Evolutionary conservation across 1,284 basidiomycete genomes (phyloP).

Genomic region (Pseudozyma hubeiensis): DNA sequence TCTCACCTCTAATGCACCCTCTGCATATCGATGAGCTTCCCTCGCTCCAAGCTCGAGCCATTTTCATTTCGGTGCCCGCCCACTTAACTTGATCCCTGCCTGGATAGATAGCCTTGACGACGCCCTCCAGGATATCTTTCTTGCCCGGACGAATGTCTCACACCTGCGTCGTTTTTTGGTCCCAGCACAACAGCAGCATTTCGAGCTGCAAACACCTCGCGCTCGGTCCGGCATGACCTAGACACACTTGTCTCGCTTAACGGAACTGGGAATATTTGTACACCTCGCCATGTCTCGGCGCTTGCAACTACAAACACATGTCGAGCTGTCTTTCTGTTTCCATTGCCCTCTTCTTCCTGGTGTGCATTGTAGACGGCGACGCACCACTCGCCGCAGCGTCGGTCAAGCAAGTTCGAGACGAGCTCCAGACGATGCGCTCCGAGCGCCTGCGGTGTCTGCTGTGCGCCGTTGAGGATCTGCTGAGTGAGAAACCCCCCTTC

Average conservation of each 20-base stretch:
- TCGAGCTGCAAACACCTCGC: neutral
- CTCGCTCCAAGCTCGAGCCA: neutral
- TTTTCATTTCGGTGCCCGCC: neutral
- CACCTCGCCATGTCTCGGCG: constrained; percentile 6
- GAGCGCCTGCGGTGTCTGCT: no score
- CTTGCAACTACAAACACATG: constrained; percentile 20
- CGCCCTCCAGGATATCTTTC: no score
- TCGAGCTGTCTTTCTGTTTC: no score
- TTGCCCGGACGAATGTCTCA: neutral
- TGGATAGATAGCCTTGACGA: no score
- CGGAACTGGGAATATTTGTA: constrained; percentile 8
- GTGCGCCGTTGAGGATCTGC: no score
- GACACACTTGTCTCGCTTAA: constrained; percentile 2
- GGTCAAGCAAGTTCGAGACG: no score
- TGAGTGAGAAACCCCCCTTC: no score
- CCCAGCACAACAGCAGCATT: neutral
- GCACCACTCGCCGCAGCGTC: no score
- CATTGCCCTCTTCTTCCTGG: neutral
- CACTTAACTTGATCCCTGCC: no score
- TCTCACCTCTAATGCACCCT: neutral
- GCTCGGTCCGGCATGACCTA: neutral
- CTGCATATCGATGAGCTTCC: neutral
- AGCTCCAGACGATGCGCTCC: no score
- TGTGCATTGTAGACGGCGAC: no score
- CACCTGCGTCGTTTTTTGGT: neutral